A percentile compares a stretch with the other conserved stretches of the same genome.
These are phyloP conservation scores for Imleria badia DNA, from an alignment of 768 basidiomycete genomes.

Conservation along the genomic window DNA sequence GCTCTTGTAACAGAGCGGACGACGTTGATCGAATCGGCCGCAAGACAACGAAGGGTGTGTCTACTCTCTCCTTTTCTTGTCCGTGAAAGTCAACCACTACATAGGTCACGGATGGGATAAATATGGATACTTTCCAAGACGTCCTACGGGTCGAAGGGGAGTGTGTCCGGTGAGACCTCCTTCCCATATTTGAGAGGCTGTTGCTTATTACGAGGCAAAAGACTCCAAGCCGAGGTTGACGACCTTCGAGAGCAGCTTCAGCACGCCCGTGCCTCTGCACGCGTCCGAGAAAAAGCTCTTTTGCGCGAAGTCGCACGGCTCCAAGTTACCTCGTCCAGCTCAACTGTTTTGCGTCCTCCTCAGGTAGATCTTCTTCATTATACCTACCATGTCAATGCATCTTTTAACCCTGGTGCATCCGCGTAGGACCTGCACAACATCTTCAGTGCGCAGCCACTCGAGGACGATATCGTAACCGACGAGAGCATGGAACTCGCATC, in stretches of 20 bases:
- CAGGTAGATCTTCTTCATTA: constrained; percentile 2
- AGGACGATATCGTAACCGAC: constrained; percentile 36
- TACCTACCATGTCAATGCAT: neutral
- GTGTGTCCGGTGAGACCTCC: constrained; percentile 33
- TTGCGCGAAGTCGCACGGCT: constrained; percentile 31
- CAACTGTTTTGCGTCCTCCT: neutral
- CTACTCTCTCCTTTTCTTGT: neutral
- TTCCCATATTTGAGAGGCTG: neutral
- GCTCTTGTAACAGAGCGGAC: constrained; percentile 39
- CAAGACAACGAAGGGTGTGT: constrained; percentile 25
- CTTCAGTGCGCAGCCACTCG: constrained; percentile 27
- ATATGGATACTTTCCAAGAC: constrained; percentile 22
- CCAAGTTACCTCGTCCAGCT: neutral
- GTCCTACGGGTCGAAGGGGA: constrained; percentile 33
- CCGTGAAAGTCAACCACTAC: neutral
- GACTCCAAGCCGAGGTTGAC: constrained; percentile 32
- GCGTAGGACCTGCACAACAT: constrained; percentile 4
- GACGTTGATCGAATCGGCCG: constrained; percentile 24
- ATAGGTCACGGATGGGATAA: constrained; percentile 18
- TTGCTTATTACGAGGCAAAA: constrained; percentile 7
- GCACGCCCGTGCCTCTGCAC: constrained; percentile 18
- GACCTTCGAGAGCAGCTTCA: constrained; percentile 34
- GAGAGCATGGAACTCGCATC: constrained; percentile 54
- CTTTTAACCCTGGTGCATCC: neutral
- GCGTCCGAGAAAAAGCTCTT: constrained; percentile 35